A percentile compares a stretch with the other conserved stretches of the same genome.
Evolutionary conservation across 1,139 yeast genomes (phyloP).

Genomic region (Lodderomyces oxycetoniae): DNA sequence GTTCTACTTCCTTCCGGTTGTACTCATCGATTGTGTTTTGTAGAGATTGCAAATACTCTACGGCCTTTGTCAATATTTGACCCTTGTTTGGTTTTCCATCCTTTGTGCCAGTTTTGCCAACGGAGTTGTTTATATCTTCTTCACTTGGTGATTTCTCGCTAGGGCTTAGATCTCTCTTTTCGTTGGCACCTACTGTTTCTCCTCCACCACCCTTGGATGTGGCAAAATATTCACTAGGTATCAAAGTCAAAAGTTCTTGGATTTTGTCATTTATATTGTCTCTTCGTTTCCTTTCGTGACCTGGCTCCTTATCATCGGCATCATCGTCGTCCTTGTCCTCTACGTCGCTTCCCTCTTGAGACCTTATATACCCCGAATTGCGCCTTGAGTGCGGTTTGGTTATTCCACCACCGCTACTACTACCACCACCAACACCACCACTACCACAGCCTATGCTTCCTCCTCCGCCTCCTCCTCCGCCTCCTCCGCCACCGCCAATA

Average conservation of each 20-base stretch:
- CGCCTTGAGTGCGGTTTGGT: conserved; percentile 40
- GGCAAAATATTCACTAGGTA: conserved; percentile 60
- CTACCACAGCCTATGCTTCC: background rate
- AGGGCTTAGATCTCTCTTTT: conserved; percentile 7
- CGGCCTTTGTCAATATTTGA: conserved; percentile 77
- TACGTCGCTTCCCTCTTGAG: conserved; percentile 28
- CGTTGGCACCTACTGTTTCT: conserved; percentile 1
- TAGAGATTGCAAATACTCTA: conserved; percentile 71
- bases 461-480: conserved; percentile 20
- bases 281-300: conserved; percentile 62
- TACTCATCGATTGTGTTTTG: conserved; percentile 74
- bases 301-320: conserved; percentile 36
- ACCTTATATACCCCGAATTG: conserved; percentile 30
- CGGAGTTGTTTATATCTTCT: conserved; percentile 28
- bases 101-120: conserved; percentile 61
- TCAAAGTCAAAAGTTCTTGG: conserved; percentile 66
- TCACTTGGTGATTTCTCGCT: conserved; percentile 17
- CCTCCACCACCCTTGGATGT: conserved; percentile 6
- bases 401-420: conserved; percentile 30
- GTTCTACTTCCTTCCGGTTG: conserved; percentile 74
- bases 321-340: conserved; percentile 25
- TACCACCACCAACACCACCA: conserved; percentile 3
- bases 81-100: conserved; percentile 95
- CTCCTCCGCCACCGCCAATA: conserved; percentile 28
- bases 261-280: conserved; percentile 89